Evolutionary conservation across 2,329 filamentous ascomycete genomes (phyloP), one percentile per base, ranked within the genome.

Genomic region (Botrytis aclada): DNA sequence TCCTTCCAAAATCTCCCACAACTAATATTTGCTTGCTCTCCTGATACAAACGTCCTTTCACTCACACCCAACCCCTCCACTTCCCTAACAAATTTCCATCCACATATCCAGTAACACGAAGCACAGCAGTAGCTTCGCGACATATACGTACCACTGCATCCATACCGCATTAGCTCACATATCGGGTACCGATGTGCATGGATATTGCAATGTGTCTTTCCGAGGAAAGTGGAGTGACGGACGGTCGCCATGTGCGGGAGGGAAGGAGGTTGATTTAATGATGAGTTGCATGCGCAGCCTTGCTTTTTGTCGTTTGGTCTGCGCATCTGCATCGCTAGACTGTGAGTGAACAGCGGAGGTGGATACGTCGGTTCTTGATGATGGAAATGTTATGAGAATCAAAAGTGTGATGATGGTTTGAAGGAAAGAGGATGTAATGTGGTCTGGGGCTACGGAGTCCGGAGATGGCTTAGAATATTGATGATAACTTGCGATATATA

Each of bases 231-330:
- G 65, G 34, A 67, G 47, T 25, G 25, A 39, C 58, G 58, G 58
- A 29, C 47, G n/a, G 65, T 56, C 9, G 65, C 34, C 65, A 67
- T 67, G 37, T 67, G 65, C 65, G 65, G 65, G 65, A 67, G 39
- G 47, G 45, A 43, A 22, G 39, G 7, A 22, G 16, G 61, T n/a
- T 41, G 25, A 22, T 7, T 5, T 16, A 37, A 41, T 34, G 14
- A 43, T 56, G 25, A 67, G 7, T 4, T 54, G 47, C 43, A n/a
- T n/a, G 12, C 18, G 29, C 6, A 62, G 60, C 37, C 60, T 62
- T 39, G 3, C 4, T 63, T 43, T 63, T 20, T n/a, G 39, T 32
- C 16, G 16, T 63, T 63, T 43, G 34, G 8, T 43, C 14, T 25
- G 58, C 32, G 58, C 9, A 39, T 12, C 20, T 14, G 34, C 6